phyloP scores from a whole-genome alignment of 2,329 filamentous ascomycete species.

The Sporothrix variecibatus region DNA sequence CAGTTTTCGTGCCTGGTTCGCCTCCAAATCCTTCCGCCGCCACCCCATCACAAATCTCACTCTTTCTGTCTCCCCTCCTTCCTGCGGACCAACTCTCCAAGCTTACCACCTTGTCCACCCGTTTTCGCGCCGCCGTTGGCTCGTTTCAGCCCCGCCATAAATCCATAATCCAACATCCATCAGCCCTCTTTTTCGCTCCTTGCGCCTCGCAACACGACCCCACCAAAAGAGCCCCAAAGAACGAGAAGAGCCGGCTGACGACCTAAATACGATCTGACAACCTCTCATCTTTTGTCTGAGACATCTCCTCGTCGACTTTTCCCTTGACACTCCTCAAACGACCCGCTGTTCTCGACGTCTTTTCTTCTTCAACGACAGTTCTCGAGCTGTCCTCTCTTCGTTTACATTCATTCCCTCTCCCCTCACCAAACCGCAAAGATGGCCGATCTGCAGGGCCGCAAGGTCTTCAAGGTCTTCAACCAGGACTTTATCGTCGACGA shows the following conservation, averaged over 20 bases:
- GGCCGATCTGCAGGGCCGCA: slow-evolving; percentile 57
- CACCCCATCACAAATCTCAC: slow-evolving; percentile 13
- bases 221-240: background rate
- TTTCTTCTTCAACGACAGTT: background rate
- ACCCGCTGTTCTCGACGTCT: background rate
- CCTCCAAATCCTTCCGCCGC: background rate
- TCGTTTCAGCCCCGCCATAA: slow-evolving; percentile 17
- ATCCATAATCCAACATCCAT: background rate
- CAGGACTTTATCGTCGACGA: slow-evolving; percentile 99
- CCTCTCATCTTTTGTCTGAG: background rate
- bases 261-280: background rate
- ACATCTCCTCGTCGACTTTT: background rate
- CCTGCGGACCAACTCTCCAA: background rate
- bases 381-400: background rate
- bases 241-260: background rate
- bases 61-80: background rate
- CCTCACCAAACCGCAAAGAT: slow-evolving; percentile 32
- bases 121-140: background rate
- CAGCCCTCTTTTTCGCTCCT: slow-evolving; percentile 1
- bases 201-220: slow-evolving; percentile 13
- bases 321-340: background rate
- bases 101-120: background rate
- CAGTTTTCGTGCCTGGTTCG: background rate
- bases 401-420: background rate
- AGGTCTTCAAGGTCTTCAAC: slow-evolving; percentile 99